These are phyloP conservation scores for Corymbia maculata DNA, from an alignment of 345 rosid genomes.

Conservation along the genomic window DNA sequence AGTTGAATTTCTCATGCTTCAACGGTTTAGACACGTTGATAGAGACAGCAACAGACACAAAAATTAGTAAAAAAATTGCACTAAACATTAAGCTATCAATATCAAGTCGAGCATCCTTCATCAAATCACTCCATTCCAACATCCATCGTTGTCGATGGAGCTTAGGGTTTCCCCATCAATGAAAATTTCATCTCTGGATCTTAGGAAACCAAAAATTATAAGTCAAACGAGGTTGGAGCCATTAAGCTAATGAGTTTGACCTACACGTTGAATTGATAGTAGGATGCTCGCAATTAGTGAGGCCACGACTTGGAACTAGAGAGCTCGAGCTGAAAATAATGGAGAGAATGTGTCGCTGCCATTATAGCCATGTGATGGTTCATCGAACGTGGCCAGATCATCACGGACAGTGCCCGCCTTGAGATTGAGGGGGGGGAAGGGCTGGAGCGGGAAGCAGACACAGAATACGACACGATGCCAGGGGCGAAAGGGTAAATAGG, in stretches of 20 bases:
- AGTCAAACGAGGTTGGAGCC: not conserved
- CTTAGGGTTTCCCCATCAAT: not conserved
- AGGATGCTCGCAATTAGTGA: not conserved
- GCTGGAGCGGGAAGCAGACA: not conserved
- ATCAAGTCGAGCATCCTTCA: not conserved
- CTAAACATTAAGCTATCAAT: not conserved
- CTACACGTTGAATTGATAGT: not conserved
- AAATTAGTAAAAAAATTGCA: not conserved
- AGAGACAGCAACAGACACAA: accelerated
- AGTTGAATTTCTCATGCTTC: not conserved
- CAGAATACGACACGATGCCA: not conserved
- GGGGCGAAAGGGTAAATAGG: not conserved
- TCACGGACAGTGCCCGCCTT: not conserved
- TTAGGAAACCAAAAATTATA: not conserved
- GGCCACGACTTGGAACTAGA: not conserved
- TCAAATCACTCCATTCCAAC: accelerated
- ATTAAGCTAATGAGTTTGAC: not conserved
- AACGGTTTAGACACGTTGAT: not conserved
- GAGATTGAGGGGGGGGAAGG: not conserved
- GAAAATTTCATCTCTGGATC: not conserved
- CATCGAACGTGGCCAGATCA: constrained; percentile 20
- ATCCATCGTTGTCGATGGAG: not conserved
- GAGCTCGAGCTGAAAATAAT: not conserved
- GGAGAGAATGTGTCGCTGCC: not conserved
- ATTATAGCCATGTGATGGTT: not conserved